phyloP scores from a whole-genome alignment of 176 grass and related monocot genomes.

The Ampelocalamus luodianensis region DNA sequence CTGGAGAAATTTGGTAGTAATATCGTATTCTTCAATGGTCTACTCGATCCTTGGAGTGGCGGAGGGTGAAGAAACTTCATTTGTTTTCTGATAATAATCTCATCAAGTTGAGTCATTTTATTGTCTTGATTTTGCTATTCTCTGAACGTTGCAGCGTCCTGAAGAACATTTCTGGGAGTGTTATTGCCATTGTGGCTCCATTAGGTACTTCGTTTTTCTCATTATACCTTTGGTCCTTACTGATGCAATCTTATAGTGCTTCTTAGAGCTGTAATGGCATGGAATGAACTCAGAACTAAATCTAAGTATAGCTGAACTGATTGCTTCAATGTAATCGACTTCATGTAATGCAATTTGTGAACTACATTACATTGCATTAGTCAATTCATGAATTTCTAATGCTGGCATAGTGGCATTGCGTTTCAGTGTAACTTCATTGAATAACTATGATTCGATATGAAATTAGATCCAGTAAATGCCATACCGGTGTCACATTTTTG shows the following conservation, averaged over 20 bases:
- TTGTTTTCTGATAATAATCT: neutral
- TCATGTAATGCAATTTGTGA: neutral
- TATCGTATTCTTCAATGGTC: slow-evolving; percentile 96
- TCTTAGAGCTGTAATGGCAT: neutral
- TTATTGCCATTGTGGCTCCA: slow-evolving; percentile 81
- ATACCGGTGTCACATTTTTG: neutral
- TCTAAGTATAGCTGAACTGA: neutral
- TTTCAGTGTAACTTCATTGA: neutral
- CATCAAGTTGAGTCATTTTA: slow-evolving; percentile 28
- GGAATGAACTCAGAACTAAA: neutral
- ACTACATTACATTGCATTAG: neutral
- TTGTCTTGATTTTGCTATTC: slow-evolving; percentile 33
- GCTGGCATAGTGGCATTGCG: neutral
- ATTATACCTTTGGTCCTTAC: neutral
- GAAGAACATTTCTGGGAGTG: slow-evolving; percentile 82
- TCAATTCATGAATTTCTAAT: neutral
- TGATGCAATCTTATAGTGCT: neutral
- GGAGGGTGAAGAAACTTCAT: slow-evolving; percentile 67
- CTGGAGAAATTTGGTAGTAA: slow-evolving; percentile 91
- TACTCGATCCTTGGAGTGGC: slow-evolving; percentile 93
- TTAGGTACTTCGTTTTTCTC: slow-evolving; percentile 59
- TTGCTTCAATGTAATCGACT: neutral
- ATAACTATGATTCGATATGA: neutral
- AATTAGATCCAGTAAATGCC: neutral
- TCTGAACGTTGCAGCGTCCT: slow-evolving; percentile 69